phyloP scores from a whole-genome alignment of 2,329 filamentous ascomycete species.

The Colletotrichum karsti region DNA sequence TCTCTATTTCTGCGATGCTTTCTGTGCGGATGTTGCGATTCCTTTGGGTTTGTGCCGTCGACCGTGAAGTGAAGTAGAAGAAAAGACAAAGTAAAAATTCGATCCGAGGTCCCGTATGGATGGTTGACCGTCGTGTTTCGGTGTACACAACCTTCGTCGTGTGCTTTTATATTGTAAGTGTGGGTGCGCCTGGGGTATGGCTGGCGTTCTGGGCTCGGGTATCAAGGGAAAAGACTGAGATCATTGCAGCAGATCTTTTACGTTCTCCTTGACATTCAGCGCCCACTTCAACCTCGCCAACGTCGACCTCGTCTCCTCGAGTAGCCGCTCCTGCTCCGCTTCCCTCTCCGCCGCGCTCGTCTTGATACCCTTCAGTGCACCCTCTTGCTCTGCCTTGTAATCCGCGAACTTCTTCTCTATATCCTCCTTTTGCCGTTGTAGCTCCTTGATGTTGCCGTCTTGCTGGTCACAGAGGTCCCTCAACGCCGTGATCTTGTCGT shows the following conservation, averaged over 20 bases:
- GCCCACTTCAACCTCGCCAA: slow-evolving; percentile 78
- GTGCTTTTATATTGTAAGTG: neutral
- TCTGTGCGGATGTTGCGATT: neutral
- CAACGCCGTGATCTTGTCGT: slow-evolving; percentile 70
- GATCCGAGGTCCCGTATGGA: neutral
- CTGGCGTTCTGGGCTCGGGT: neutral
- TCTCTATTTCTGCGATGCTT: neutral
- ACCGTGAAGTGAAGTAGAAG: neutral
- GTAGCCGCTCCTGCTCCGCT: slow-evolving; percentile 65
- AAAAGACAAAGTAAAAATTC: neutral
- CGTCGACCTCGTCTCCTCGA: slow-evolving; percentile 67
- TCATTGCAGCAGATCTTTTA: slow-evolving; percentile 61
- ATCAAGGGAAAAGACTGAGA: neutral
- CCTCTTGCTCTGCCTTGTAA: slow-evolving; percentile 72
- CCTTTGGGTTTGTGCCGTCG: neutral
- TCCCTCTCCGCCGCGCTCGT: slow-evolving; percentile 64
- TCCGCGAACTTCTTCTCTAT: slow-evolving; percentile 68
- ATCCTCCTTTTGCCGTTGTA: slow-evolving; percentile 68
- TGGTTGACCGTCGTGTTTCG: neutral
- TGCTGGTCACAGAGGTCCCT: slow-evolving; percentile 78
- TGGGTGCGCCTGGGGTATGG: neutral
- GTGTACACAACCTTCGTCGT: neutral
- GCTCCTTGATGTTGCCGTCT: slow-evolving; percentile 70
- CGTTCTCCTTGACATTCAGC: slow-evolving; percentile 71
- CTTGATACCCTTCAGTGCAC: slow-evolving; percentile 68